Evolutionary conservation across 805 yeast genomes (phyloP).

Genomic region (Ascoidea tarda): DNA sequence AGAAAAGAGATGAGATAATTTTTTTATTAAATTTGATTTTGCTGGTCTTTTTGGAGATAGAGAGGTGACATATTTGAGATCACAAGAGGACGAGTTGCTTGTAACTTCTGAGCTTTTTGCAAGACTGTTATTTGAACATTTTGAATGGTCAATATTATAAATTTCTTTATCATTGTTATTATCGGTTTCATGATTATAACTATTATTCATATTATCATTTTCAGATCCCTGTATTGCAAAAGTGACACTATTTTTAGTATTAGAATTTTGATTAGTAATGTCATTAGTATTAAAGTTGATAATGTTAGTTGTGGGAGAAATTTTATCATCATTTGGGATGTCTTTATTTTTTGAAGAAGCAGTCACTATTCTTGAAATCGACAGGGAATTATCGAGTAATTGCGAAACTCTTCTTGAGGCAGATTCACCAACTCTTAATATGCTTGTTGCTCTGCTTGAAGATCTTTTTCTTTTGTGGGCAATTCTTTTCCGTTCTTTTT

Average conservation of each 20-base stretch:
- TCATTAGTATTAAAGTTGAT: not conserved
- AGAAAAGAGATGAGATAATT: not conserved
- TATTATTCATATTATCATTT: too few relatives aligned
- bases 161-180: not conserved
- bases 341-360: constrained; percentile 1
- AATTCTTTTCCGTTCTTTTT: constrained; percentile 24
- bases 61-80: not conserved
- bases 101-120: not conserved
- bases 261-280: not conserved
- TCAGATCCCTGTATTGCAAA: too few relatives aligned
- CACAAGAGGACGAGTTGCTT: not conserved
- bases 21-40: too few relatives aligned
- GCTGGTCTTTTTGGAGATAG: not conserved
- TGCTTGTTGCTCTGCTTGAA: constrained; percentile 16
- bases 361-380: constrained; percentile 8
- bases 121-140: not conserved
- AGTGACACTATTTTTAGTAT: too few relatives aligned
- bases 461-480: constrained; percentile 18
- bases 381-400: constrained; percentile 9
- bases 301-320: not conserved
- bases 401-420: constrained; percentile 14
- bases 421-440: constrained; percentile 13
- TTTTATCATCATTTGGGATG: not conserved
- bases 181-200: not conserved
- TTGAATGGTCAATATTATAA: too few relatives aligned